phyloP scores from a whole-genome alignment of 2,329 filamentous ascomycete genomes.

The Fusarium napiforme region DNA sequence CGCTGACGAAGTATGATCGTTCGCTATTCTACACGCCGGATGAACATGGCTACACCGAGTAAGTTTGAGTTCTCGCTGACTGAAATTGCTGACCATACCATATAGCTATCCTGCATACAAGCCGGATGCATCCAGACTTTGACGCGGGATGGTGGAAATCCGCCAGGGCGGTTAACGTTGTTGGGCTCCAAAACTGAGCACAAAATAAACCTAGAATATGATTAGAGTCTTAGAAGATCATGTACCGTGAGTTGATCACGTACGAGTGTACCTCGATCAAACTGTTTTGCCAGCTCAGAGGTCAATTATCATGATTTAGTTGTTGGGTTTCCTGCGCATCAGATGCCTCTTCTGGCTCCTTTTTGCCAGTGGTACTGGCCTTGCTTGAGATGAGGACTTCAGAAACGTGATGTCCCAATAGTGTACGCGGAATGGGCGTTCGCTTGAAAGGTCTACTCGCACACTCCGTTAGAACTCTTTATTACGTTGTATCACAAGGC shows the following conservation, averaged over 20 bases:
- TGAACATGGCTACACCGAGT: slow-evolving; percentile 39
- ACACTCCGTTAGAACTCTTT: not conserved
- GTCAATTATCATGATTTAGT: not conserved
- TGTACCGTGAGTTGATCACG: not conserved
- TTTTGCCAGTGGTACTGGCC: not conserved
- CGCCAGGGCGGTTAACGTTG: not conserved
- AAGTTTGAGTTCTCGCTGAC: not conserved
- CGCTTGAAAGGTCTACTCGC: not conserved
- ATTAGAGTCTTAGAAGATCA: not conserved
- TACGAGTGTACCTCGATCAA: not conserved
- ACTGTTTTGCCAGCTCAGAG: not conserved
- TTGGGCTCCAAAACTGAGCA: not conserved
- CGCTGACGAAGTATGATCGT: slow-evolving; percentile 37
- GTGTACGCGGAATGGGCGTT: not conserved
- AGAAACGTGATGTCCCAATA: not conserved
- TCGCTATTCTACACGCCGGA: slow-evolving; percentile 35
- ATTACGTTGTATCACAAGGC: not conserved
- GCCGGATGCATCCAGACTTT: slow-evolving; percentile 20
- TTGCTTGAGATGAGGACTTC: not conserved
- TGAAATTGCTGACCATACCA: not conserved
- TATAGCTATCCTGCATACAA: slow-evolving; percentile 32
- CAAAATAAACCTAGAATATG: not conserved
- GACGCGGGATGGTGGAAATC: not conserved
- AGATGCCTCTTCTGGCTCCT: not conserved
- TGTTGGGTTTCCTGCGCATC: not conserved